These are phyloP conservation scores for Cryptococcus sp. DNA, from an alignment of 1,284 basidiomycete genomes.

Conservation along the genomic window DNA sequence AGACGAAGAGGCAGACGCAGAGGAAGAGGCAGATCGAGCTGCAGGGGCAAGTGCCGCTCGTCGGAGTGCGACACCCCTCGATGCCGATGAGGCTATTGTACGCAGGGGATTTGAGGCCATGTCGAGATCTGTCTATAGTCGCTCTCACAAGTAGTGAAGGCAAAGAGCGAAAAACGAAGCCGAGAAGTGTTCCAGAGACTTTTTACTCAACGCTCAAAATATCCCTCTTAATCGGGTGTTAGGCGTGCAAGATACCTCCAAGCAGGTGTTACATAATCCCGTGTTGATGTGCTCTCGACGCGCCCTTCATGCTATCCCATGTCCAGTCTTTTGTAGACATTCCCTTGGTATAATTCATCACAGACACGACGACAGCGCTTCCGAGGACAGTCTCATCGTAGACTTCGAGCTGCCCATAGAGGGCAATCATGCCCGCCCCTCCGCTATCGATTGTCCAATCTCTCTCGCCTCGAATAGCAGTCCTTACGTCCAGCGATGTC, in stretches of 20 bases:
- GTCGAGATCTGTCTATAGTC: background rate
- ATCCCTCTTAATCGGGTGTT: background rate
- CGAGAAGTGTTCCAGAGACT: background rate
- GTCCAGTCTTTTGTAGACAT: no score
- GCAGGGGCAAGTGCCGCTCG: constrained; percentile 7
- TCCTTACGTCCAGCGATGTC: constrained; percentile 51
- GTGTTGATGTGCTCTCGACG: background rate
- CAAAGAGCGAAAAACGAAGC: background rate
- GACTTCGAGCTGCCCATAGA: no score
- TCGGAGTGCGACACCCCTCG: constrained; percentile 4
- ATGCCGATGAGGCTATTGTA: constrained; percentile 7
- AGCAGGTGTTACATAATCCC: background rate
- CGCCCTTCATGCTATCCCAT: no score
- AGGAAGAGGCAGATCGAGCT: constrained; percentile 15
- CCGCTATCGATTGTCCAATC: constrained; percentile 50
- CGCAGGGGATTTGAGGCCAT: constrained; percentile 14
- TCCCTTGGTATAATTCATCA: no score
- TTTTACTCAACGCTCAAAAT: background rate
- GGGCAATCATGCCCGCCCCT: constrained; percentile 45
- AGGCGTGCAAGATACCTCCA: background rate
- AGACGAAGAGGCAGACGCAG: constrained; percentile 6
- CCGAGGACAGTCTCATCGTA: no score
- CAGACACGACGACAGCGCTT: no score
- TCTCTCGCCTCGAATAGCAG: constrained; percentile 50
- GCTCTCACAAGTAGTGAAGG: no score